Evolutionary conservation across 108 stramenopile genomes (phyloP).

Genomic region (Fistulifera pelliculosa): DNA sequence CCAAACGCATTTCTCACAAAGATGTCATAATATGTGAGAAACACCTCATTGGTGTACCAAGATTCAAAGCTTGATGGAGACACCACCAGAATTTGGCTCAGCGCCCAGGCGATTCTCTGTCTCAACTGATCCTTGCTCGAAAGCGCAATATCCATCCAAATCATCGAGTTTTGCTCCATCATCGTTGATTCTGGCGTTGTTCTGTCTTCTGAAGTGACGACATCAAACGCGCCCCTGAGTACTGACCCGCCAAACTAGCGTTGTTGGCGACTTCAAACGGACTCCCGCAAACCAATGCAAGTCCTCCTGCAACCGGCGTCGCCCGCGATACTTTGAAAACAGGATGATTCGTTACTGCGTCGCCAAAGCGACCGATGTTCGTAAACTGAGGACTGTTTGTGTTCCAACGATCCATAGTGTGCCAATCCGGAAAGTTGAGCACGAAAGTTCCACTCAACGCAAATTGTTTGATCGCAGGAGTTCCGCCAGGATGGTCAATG

Average conservation of each 20-base stretch:
- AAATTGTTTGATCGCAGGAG: too few relatives aligned
- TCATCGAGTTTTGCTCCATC: neutral
- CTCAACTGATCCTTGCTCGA: slow-evolving; percentile 55
- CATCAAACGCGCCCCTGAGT: slow-evolving; percentile 4
- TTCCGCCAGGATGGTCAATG: too few relatives aligned
- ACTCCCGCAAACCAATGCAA: slow-evolving; percentile 56
- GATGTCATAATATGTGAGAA: slow-evolving; percentile 57
- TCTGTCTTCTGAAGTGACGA: neutral
- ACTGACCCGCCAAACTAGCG: slow-evolving; percentile 8
- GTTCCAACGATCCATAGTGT: too few relatives aligned
- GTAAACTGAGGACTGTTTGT: too few relatives aligned
- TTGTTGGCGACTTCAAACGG: slow-evolving; percentile 51
- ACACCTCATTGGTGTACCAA: slow-evolving; percentile 11
- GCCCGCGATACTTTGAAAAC: too few relatives aligned
- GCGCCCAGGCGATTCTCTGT: slow-evolving; percentile 76
- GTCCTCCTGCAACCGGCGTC: too few relatives aligned
- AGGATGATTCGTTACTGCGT: too few relatives aligned
- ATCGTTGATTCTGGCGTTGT: slow-evolving; percentile 4
- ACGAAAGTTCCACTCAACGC: too few relatives aligned
- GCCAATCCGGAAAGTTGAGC: too few relatives aligned
- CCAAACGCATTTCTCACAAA: slow-evolving; percentile 64
- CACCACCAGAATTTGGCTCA: slow-evolving; percentile 51
- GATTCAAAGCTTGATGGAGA: neutral
- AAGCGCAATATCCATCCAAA: slow-evolving; percentile 54
- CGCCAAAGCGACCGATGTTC: too few relatives aligned